These are phyloP conservation scores for Termitomyces sp. DNA, from an alignment of 768 basidiomycete species.

Conservation along the genomic window DNA sequence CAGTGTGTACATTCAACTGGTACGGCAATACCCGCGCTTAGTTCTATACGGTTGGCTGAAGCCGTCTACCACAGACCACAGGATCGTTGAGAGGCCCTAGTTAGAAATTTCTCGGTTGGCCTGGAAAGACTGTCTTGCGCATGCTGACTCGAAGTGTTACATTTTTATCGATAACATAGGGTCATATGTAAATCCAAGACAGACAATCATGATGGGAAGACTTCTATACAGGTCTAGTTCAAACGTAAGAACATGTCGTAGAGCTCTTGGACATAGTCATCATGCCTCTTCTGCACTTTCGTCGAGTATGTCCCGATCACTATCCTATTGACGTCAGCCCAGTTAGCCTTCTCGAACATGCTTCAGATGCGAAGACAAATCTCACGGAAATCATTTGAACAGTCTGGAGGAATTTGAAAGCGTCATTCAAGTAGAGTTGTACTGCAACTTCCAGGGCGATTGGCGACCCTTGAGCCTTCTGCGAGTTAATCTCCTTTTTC, in stretches of 20 bases:
- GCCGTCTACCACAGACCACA: not conserved
- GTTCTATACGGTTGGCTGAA: not conserved
- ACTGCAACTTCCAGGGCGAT: not conserved
- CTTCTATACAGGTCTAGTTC: not conserved
- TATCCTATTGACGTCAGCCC: not conserved
- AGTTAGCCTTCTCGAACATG: not conserved
- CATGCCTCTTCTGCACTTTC: not conserved
- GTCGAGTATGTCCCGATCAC: not conserved
- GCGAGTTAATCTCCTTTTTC: not conserved
- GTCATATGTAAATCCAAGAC: not conserved
- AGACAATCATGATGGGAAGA: not conserved
- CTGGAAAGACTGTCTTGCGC: not conserved
- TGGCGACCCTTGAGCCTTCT: not conserved
- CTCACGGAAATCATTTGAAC: not conserved
- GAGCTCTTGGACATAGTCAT: not conserved
- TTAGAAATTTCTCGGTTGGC: not conserved
- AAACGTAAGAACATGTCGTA: not conserved
- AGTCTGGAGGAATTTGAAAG: not conserved
- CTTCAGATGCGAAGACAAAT: not conserved
- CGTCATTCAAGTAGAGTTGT: not conserved
- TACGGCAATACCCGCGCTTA: not conserved
- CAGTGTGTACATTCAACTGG: not conserved
- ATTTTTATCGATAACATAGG: not conserved
- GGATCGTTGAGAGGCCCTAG: not conserved
- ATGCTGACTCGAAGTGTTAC: not conserved